A percentile compares a stretch with the other conserved stretches of the same genome.
Evolutionary conservation across 2,329 filamentous ascomycete species (phyloP).

Genomic region (Fusarium torulosum): DNA sequence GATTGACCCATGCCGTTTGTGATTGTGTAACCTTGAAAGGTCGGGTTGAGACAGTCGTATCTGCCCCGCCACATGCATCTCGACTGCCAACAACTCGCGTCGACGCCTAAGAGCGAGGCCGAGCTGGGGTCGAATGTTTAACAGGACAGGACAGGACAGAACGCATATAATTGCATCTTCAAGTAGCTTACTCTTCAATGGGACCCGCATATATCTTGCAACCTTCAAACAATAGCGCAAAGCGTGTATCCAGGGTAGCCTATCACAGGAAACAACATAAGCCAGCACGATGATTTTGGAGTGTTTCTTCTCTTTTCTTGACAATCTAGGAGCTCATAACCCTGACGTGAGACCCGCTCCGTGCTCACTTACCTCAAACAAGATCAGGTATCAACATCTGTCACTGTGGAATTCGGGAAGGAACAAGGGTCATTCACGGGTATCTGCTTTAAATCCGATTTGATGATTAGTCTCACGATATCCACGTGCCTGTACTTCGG

Average conservation of each 20-base stretch:
- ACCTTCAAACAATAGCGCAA: too few relatives aligned
- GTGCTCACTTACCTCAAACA: neutral
- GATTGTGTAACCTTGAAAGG: conserved; percentile 5
- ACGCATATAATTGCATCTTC: too few relatives aligned
- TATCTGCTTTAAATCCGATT: neutral
- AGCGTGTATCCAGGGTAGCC: too few relatives aligned
- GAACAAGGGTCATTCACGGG: neutral
- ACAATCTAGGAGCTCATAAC: too few relatives aligned
- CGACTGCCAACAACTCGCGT: conserved; percentile 19
- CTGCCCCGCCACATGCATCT: conserved; percentile 11
- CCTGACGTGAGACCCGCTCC: neutral
- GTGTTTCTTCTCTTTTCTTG: neutral
- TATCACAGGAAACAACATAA: too few relatives aligned
- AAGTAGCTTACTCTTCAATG: too few relatives aligned
- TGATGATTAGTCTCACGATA: too few relatives aligned
- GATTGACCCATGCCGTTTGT: neutral
- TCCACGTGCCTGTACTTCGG: neutral
- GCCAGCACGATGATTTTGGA: too few relatives aligned
- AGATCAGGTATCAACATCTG: neutral
- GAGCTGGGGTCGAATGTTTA: conserved; percentile 11
- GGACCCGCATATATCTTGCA: too few relatives aligned
- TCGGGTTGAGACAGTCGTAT: neutral
- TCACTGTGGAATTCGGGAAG: neutral
- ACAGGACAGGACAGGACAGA: too few relatives aligned
- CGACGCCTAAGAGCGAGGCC: conserved; percentile 27